Evolutionary conservation across 2,329 filamentous ascomycete species (phyloP).

Genomic region (Cladophialophora yegresii): DNA sequence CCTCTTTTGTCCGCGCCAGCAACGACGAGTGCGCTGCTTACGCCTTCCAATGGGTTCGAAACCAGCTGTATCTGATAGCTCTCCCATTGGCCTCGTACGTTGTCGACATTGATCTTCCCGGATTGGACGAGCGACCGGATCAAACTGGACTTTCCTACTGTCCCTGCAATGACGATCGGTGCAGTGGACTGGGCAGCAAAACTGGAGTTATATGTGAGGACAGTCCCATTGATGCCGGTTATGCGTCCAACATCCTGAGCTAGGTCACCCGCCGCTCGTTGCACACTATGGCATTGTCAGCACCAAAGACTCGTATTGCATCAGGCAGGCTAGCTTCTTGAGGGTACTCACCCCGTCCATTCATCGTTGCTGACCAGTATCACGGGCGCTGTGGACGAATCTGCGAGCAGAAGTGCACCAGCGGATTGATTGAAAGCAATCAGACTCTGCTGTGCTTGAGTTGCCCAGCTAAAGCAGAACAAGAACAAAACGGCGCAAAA

Average conservation of each 20-base stretch:
- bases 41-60: conserved; percentile 58
- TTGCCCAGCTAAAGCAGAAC: conserved; percentile 4
- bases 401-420: conserved; percentile 14
- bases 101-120: conserved; percentile 60
- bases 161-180: conserved; percentile 67
- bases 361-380: conserved; percentile 62
- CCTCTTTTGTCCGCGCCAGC: conserved; percentile 68
- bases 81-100: conserved; percentile 68
- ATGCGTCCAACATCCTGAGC: conserved; percentile 70
- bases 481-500: conserved; percentile 4
- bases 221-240: conserved; percentile 64
- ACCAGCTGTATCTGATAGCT: conserved; percentile 64
- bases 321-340: too few relatives aligned
- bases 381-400: conserved; percentile 5
- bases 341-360: conserved; percentile 56
- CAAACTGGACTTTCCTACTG: conserved; percentile 63
- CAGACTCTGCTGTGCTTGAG: conserved; percentile 6
- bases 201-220: conserved; percentile 56
- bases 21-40: conserved; percentile 64
- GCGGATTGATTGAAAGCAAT: conserved; percentile 12
- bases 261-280: conserved; percentile 67
- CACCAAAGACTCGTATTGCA: background rate
- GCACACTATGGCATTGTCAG: conserved; percentile 52
- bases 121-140: conserved; percentile 61
- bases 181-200: conserved; percentile 49